Base-by-base conservation (phyloP, 75 land plant genomes). In the Cunninghamia lanceolata region DNA sequence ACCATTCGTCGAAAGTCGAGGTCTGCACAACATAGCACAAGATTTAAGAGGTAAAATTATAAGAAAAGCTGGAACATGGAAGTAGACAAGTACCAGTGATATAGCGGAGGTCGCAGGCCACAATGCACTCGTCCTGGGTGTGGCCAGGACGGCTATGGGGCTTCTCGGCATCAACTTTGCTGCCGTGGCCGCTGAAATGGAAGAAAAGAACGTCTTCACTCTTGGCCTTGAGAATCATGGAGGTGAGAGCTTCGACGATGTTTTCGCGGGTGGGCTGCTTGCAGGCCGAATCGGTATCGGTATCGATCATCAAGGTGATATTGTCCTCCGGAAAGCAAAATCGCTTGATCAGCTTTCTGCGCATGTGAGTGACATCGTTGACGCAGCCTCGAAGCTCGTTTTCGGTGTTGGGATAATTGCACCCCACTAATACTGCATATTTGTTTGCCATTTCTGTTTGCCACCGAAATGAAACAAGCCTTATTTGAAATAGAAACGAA, bases 61-160 rank as follows among this genome's bases (percentile, higher is more conserved):
- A 66, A 25, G n/a, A 28, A 66, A 0, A 28, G 1, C 1, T 25
- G 0, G 56, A 15, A 15, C 3, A 2, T 10, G 56, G 70, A 66
- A 66, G 4, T 14, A 66, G 25, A 66, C 25, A 66, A 15, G 32
- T 16, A 95, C 97, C 99, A 8, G 97, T 92, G 85, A 95, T 91
- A 75, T 94, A 95, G 80, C 94, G 93, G 94, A 97, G 92, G 53
- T 95, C 95, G 70, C 90, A 89, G 35, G 97, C 95, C n/a, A 95
- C 95, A 54, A 95, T 93, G 84, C 96, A 94, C 88, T 97, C 96
- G 2, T 40, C 40, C 9, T 77, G 40, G 2, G 40, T n/a, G n/a
- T n/a, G n/a, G n/a, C n/a, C n/a, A n/a, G n/a, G n/a, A n/a, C n/a
- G n/a, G n/a, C 40, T 1, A 39, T 39, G 40, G 1, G 40, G 40